A percentile compares a stretch with the other conserved stretches of the same genome.
These are phyloP conservation scores for Omphalotus olearius DNA, from an alignment of 1,284 basidiomycete genomes.

Conservation along the genomic window DNA sequence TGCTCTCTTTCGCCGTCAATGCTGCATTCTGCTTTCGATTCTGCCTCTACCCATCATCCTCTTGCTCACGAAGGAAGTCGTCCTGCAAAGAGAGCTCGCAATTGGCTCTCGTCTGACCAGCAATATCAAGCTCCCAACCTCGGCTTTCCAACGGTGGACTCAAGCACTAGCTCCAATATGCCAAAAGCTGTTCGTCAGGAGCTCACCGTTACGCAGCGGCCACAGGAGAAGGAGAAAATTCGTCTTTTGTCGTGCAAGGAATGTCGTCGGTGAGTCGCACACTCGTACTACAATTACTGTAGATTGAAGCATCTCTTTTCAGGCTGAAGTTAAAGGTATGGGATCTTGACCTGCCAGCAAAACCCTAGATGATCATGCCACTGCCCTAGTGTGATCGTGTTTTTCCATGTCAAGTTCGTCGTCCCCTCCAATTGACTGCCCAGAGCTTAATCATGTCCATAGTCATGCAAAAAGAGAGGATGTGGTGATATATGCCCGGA, in stretches of 20 bases:
- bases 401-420: slow-evolving; percentile 48
- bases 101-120: slow-evolving; percentile 4
- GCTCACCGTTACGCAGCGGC: slow-evolving; percentile 1
- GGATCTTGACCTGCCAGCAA: slow-evolving; percentile 5
- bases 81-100: slow-evolving; percentile 10
- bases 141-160: slow-evolving; percentile 14
- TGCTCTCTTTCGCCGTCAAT: not conserved
- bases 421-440: slow-evolving; percentile 9
- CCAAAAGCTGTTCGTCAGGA: slow-evolving; percentile 14
- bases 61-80: slow-evolving; percentile 2
- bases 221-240: slow-evolving; percentile 36
- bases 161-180: slow-evolving; percentile 9
- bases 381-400: slow-evolving; percentile 49
- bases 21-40: slow-evolving; percentile 2
- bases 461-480: slow-evolving; percentile 58
- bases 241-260: slow-evolving; percentile 52
- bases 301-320: slow-evolving; percentile 4
- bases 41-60: not conserved
- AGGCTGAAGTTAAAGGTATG: slow-evolving; percentile 55
- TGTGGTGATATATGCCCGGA: slow-evolving; percentile 60
- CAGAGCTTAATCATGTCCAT: slow-evolving; percentile 11
- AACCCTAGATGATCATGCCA: slow-evolving; percentile 14
- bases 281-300: not conserved
- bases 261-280: slow-evolving; percentile 43
- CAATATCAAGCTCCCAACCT: slow-evolving; percentile 8